Conservation (phyloP, 768 basidiomycete genomes). For the Lactarius sanguifluus region DNA sequence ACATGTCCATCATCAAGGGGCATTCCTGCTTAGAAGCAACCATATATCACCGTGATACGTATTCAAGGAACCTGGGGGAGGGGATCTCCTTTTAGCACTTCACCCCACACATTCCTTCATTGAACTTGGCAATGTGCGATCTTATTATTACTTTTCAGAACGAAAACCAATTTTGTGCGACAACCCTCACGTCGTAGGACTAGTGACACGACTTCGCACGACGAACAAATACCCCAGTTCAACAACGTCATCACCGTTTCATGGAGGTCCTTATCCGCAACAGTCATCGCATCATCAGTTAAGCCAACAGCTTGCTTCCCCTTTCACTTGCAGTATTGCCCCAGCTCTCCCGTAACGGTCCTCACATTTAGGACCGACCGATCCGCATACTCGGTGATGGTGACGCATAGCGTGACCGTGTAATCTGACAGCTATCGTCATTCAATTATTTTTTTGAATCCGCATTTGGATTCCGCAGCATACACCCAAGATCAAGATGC, state of each 20-base stretch:
- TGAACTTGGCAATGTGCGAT: background rate
- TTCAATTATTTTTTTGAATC: background rate
- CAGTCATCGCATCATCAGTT: background rate
- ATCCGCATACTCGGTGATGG: background rate
- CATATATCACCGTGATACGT: background rate
- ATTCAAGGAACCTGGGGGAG: slow-evolving; percentile 4
- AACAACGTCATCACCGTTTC: background rate
- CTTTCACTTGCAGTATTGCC: background rate
- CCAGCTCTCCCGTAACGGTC: background rate
- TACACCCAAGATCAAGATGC: background rate
- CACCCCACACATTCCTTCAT: background rate
- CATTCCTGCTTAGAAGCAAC: background rate
- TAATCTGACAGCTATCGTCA: background rate
- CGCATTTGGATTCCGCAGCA: background rate
- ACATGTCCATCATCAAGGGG: background rate
- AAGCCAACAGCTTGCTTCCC: background rate
- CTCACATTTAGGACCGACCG: background rate
- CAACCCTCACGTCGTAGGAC: background rate
- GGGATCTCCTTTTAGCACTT: background rate
- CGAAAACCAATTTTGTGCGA: background rate
- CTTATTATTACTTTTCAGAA: background rate
- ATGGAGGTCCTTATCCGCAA: background rate
- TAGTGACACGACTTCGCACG: too few species aligned
- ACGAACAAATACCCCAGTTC: too few species aligned
- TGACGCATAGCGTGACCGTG: background rate